Evolutionary conservation across 176 grass and related monocot species (phyloP), one percentile per base, ranked within the genome.

Genomic region (Panicum miliaceum): DNA sequence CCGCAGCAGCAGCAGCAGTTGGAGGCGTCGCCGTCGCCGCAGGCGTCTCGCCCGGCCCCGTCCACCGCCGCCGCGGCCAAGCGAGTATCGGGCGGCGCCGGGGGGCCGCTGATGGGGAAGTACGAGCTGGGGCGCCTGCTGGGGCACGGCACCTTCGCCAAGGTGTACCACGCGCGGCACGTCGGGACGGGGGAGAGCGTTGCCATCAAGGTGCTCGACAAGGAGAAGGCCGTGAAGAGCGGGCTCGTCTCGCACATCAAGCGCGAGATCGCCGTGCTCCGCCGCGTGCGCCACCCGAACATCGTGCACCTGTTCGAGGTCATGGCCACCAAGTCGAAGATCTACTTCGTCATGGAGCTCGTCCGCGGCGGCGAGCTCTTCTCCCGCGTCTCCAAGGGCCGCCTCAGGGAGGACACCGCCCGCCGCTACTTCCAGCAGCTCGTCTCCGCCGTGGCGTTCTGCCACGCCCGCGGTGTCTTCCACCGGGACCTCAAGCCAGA

Each of bases 281-380:
- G 91, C 51, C 93, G 93, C 37, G 97, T 99, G 62, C 93, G 97
- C 64, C 97, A 99, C 82, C 97, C 97, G 0, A 96, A 99, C 85
- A 89, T 96, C 84, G 97, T 99, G 25, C 93, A 91, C 68, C 93
- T 99, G 23, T 90, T 92, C 84, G 97, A 99, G 88, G 97, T 99
- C 18, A 96, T 99, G 97, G 97, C 97, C 64, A 94, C 93, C 36
- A 99, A 94, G 82, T 82, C 93, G 22, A 99, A 99, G 97, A 99
- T 99, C 88, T 99, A 99, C 82, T 92, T 99, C 88, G 93, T 99
- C 25, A 99, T 99, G 95, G 95, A 98, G 89, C 83, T 88, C 80
- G 92, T 98, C 66, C 80, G 82, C 79, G 92, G 95, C 82, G 95
- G 95, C 42, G 95, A 98, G 87, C 92, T 98, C 60, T 98, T 98